Percentiles rank a stretch among this genome's conserved stretches.
These are phyloP conservation scores for Epichloe typhina DNA, from an alignment of 2,329 filamentous ascomycete species.

Conservation along the genomic window DNA sequence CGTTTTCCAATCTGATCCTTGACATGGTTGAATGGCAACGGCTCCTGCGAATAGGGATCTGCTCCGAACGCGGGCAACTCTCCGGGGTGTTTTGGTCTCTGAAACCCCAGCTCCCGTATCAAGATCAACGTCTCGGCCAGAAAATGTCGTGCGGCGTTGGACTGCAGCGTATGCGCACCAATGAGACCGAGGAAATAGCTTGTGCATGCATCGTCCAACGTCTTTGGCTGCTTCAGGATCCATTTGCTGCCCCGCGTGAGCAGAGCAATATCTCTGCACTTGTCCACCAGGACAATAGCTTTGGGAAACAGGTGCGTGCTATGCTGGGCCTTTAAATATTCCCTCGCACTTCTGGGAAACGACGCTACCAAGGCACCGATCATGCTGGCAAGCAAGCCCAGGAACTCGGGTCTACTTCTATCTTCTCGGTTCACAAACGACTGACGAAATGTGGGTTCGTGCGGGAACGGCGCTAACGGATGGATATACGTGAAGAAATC, in stretches of 20 bases:
- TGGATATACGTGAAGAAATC: constrained; percentile 79
- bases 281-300: constrained; percentile 55
- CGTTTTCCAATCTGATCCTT: constrained; percentile 62
- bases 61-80: constrained; percentile 27
- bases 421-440: constrained; percentile 56
- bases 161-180: constrained; percentile 54
- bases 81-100: constrained; percentile 36
- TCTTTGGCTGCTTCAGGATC: constrained; percentile 32
- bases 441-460: constrained; percentile 63
- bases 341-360: constrained; percentile 57
- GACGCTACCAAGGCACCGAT: constrained; percentile 60
- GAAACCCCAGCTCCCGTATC: constrained; percentile 52
- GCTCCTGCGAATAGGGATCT: constrained; percentile 24
- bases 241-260: constrained; percentile 48
- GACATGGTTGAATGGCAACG: constrained; percentile 49
- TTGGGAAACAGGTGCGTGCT: constrained; percentile 53
- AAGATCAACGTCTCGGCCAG: constrained; percentile 60
- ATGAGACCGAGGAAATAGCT: constrained; percentile 63
- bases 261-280: constrained; percentile 57
- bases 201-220: constrained; percentile 47
- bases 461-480: constrained; percentile 63
- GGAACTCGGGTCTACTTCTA: constrained; percentile 49
- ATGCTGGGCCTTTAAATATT: constrained; percentile 54
- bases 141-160: constrained; percentile 54
- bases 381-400: constrained; percentile 63